Percentiles rank a stretch among this genome's conserved stretches.
phyloP scores from a whole-genome alignment of 495 filamentous ascomycete genomes.

The Melanomma pulvis-pyrius region DNA sequence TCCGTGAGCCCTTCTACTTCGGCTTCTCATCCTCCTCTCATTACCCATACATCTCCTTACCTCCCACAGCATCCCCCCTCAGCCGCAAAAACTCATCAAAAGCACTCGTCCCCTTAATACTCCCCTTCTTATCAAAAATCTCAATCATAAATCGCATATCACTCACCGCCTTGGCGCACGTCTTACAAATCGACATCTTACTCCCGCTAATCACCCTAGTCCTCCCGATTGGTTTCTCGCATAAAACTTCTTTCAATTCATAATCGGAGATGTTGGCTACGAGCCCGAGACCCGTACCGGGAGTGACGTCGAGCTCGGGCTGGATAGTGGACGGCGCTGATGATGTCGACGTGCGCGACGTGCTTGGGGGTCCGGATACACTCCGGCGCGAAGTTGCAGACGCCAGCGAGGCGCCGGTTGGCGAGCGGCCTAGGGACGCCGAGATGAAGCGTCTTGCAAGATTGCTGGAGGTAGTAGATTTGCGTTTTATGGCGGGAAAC shows the following conservation, averaged over 20 bases:
- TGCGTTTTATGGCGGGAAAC: neutral
- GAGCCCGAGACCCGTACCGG: neutral
- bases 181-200: constrained; percentile 11
- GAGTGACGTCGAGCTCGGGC: neutral
- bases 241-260: neutral
- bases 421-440: neutral
- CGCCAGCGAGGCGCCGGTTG: neutral
- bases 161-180: constrained; percentile 1
- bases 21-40: neutral
- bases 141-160: constrained; percentile 23
- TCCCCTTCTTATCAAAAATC: constrained; percentile 5
- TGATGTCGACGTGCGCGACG: neutral
- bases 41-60: neutral
- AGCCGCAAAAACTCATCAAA: constrained; percentile 20
- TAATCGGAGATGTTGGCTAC: constrained; percentile 1
- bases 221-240: neutral
- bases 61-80: constrained; percentile 2
- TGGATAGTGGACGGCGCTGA: neutral
- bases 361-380: neutral
- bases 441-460: neutral
- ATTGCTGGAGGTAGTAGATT: neutral
- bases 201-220: neutral
- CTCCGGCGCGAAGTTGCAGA: neutral
- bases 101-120: constrained; percentile 16
- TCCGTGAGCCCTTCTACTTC: no score